phyloP scores from a whole-genome alignment of 768 basidiomycete genomes.

The Sarcodon aspratus region DNA sequence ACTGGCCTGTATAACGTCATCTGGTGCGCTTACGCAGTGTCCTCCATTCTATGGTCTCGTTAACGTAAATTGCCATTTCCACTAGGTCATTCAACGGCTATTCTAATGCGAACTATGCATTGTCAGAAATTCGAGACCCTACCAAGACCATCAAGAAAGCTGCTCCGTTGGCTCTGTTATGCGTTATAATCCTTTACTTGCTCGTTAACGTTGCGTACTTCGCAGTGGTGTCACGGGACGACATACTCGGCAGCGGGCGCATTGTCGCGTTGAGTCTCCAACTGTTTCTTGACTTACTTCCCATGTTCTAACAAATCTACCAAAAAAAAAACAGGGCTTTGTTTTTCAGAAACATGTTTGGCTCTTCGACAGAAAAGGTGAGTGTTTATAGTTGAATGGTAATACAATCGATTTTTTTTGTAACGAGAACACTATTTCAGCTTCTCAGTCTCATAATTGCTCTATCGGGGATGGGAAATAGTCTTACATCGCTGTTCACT shows the following conservation, averaged over 20 bases:
- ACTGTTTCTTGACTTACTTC: neutral
- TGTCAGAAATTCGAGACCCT: slow-evolving; percentile 62
- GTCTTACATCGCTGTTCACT: slow-evolving; percentile 51
- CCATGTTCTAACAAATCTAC: neutral
- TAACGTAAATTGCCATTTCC: neutral
- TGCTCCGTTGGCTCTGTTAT: slow-evolving; percentile 51
- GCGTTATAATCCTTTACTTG: slow-evolving; percentile 50
- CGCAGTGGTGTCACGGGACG: slow-evolving; percentile 57
- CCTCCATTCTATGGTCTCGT: neutral
- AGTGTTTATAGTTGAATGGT: slow-evolving; percentile 1
- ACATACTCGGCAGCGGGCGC: slow-evolving; percentile 51
- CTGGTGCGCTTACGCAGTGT: slow-evolving; percentile 31
- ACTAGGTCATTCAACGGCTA: slow-evolving; percentile 64
- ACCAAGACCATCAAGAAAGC: slow-evolving; percentile 61
- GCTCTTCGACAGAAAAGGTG: slow-evolving; percentile 47
- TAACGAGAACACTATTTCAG: slow-evolving; percentile 18
- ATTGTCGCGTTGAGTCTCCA: slow-evolving; percentile 48
- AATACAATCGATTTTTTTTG: neutral
- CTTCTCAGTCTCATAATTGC: slow-evolving; percentile 50
- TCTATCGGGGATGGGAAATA: slow-evolving; percentile 52
- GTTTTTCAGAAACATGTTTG: slow-evolving; percentile 68
- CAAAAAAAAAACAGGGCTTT: slow-evolving; percentile 32
- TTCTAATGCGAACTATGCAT: slow-evolving; percentile 62
- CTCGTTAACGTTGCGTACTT: slow-evolving; percentile 66
- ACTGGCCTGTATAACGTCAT: slow-evolving; percentile 60